A percentile compares a stretch with the other conserved stretches of the same genome.
phyloP scores from a whole-genome alignment of 1,139 yeast species.

The Geotrichum klebahnii region DNA sequence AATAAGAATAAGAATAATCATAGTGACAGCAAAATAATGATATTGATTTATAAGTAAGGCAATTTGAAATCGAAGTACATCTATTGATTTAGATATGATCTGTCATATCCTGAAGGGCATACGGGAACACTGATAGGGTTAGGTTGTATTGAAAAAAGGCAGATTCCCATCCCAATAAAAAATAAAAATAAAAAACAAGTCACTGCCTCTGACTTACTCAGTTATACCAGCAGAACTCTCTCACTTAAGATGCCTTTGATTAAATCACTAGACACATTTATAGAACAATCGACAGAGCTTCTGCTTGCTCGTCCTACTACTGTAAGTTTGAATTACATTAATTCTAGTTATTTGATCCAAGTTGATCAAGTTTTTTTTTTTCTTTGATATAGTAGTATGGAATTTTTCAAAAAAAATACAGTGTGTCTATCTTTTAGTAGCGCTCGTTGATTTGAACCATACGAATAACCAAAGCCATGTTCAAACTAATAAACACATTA shows the following conservation, averaged over 20 bases:
- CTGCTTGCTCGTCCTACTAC: slow-evolving; percentile 50
- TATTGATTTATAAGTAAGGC: too few relatives aligned
- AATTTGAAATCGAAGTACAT: too few relatives aligned
- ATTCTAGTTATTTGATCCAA: not conserved
- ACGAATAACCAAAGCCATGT: slow-evolving; percentile 23
- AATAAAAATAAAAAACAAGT: slow-evolving; percentile 1
- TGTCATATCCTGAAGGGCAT: too few relatives aligned
- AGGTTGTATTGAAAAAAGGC: too few relatives aligned
- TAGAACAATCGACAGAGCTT: slow-evolving; percentile 47
- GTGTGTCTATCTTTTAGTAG: not conserved
- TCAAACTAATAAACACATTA: too few relatives aligned
- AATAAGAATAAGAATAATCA: slow-evolving; percentile 4
- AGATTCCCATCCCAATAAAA: slow-evolving; percentile 5
- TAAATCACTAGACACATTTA: slow-evolving; percentile 49
- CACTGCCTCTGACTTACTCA: not conserved
- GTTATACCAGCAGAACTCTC: not conserved
- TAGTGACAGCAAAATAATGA: too few relatives aligned
- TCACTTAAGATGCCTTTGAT: slow-evolving; percentile 37
- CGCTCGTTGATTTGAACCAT: slow-evolving; percentile 20
- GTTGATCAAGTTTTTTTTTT: not conserved
- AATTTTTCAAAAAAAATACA: too few relatives aligned
- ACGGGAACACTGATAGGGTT: too few relatives aligned
- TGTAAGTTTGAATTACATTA: slow-evolving; percentile 29
- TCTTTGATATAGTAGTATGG: too few relatives aligned
- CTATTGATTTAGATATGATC: too few relatives aligned